Percentiles rank a stretch among this genome's conserved stretches.
These are phyloP conservation scores for Porpolomopsis calyptriformis DNA, from an alignment of 768 basidiomycete genomes.

Conservation along the genomic window DNA sequence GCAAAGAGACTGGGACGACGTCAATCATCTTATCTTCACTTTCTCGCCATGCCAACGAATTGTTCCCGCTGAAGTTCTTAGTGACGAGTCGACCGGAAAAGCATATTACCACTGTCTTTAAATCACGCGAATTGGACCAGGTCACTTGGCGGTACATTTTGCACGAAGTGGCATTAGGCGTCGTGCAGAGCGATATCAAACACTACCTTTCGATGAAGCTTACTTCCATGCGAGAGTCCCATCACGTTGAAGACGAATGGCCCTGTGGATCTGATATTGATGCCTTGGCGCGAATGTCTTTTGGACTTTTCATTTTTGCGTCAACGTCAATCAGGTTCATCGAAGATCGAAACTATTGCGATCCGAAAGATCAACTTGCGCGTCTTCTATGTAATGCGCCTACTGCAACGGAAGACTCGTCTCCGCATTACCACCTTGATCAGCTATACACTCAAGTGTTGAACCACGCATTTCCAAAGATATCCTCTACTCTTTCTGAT, in stretches of 20 bases:
- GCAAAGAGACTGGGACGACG: constrained; percentile 10
- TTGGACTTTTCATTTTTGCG: constrained; percentile 20
- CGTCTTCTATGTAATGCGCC: constrained; percentile 4
- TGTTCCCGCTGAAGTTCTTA: constrained; percentile 8
- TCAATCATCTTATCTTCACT: constrained; percentile 2
- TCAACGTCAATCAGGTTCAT: constrained; percentile 19
- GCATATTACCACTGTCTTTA: background rate
- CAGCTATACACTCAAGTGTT: constrained; percentile 6
- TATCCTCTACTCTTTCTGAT: background rate
- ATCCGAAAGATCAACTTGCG: constrained; percentile 7
- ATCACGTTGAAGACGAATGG: background rate
- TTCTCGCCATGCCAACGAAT: background rate
- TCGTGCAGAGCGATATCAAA: constrained; percentile 12
- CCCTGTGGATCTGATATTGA: constrained; percentile 5
- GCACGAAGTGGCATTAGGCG: constrained; percentile 3
- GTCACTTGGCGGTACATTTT: background rate
- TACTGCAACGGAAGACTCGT: background rate
- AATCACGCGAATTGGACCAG: background rate
- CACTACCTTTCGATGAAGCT: constrained; percentile 12
- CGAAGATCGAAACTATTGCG: constrained; percentile 7
- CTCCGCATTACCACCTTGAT: constrained; percentile 9
- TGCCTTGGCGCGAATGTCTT: constrained; percentile 13
- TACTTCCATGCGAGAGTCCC: constrained; percentile 5
- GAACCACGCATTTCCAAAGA: constrained; percentile 6
- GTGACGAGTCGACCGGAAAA: constrained; percentile 21